Base-by-base conservation (phyloP, 176 grass and related monocot genomes). In the Secale cereale region DNA sequence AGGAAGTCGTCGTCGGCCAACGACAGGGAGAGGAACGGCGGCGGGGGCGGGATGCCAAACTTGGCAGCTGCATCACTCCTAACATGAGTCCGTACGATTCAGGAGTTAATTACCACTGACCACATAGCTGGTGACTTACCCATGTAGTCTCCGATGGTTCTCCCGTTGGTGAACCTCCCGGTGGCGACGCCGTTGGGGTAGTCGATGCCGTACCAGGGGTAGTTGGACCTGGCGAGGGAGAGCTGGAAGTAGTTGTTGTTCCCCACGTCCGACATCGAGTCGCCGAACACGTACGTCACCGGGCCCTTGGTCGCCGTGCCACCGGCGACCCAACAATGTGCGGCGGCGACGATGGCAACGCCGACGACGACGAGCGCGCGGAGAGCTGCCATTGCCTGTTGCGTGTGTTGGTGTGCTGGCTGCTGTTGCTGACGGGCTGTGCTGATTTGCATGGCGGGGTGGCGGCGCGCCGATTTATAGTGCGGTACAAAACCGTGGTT, bases 121-220 rank as follows among this genome's bases (percentile, higher is more conserved):
- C 31, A 32, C 31, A 4, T 32, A 32, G 31, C 31, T 50, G 0
- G 19, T 8, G 52, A 57, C 52, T 22, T 73, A 95, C 96, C 82
- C 87, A 98, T 98, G 87, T 92, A 89, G 80, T 98, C 96, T 61
- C 96, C 96, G 27, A 95, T 95, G 71, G 96, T 95, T 86, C 82
- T 91, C 35, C 96, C 93, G 19, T 98, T 95, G 77, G 88, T 92
- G 91, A 98, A 98, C 81, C 96, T 85, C 37, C 96, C 96, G 12
- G 96, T 98, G 33, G 96, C 86, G 81, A 84, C 29, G 64, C 85
- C 78, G 10, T 43, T 78, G 41, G 77, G 59, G 78, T 95, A 98
- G 85, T 98, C 96, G 77, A 98, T 95, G 60, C 96, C 96, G 74
- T 98, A 98, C 96, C 96, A 94, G 1, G 93, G 93, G 87, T 94